Evolutionary conservation across 2,329 filamentous ascomycete genomes (phyloP).

Genomic region (Myriosclerotinia duriaeana): DNA sequence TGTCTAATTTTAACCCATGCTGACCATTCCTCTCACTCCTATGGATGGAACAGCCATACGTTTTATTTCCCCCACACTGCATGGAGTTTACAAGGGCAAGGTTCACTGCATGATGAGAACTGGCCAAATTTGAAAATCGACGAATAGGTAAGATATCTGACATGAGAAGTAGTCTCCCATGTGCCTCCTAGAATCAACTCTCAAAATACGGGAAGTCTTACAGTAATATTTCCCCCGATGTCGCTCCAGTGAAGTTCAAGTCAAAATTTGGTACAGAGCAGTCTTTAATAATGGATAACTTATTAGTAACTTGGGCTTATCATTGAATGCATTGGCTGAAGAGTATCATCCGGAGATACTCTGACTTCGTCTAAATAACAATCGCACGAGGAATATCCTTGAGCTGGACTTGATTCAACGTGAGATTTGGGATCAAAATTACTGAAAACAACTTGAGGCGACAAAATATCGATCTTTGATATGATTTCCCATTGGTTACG

Average conservation of each 20-base stretch:
- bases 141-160: neutral
- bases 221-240: neutral
- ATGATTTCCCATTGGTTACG: constrained; percentile 4
- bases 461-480: constrained; percentile 7
- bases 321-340: constrained; percentile 14
- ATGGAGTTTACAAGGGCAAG: neutral
- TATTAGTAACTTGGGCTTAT: neutral
- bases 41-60: constrained; percentile 7
- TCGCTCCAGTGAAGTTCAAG: neutral
- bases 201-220: neutral
- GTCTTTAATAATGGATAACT: neutral
- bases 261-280: neutral
- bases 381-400: neutral
- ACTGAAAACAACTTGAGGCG: neutral
- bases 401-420: neutral
- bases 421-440: neutral
- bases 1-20: neutral
- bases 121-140: constrained; percentile 6
- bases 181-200: neutral
- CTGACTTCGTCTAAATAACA: neutral
- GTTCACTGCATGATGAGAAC: neutral
- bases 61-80: constrained; percentile 13
- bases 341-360: neutral
- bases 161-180: neutral
- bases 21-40: constrained; percentile 17